Percentiles rank a stretch among this genome's conserved stretches.
Evolutionary conservation across 2,329 filamentous ascomycete species (phyloP).

Genomic region (Colletotrichum lindemuthianum): DNA sequence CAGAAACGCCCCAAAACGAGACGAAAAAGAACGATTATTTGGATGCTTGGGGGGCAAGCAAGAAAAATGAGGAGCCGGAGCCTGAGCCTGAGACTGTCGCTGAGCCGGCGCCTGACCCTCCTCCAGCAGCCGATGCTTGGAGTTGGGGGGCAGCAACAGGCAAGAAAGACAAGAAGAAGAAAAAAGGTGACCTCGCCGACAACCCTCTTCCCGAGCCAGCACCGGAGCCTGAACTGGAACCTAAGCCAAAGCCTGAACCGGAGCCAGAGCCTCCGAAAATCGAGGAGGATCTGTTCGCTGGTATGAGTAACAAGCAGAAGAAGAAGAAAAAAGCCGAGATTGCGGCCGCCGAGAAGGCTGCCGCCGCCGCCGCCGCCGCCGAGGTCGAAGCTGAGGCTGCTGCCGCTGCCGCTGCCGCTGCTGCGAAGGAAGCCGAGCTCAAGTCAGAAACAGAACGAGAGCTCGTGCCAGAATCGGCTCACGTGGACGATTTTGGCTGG

Average conservation of each 20-base stretch:
- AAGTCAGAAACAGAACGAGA: conserved; percentile 32
- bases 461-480: conserved; percentile 28
- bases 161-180: conserved; percentile 55
- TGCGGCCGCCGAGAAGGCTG: conserved; percentile 17
- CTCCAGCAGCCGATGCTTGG: conserved; percentile 46
- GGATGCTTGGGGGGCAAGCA: conserved; percentile 50
- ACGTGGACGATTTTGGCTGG: conserved; percentile 35
- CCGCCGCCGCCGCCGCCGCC: conserved; percentile 11
- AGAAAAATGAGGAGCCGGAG: conserved; percentile 47
- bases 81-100: conserved; percentile 39
- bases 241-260: conserved; percentile 37
- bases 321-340: conserved; percentile 42
- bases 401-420: conserved; percentile 3
- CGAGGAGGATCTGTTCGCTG: conserved; percentile 45
- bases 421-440: conserved; percentile 21
- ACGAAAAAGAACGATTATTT: conserved; percentile 36
- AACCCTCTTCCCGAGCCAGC: conserved; percentile 33
- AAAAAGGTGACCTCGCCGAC: conserved; percentile 41
- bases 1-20: conserved; percentile 26
- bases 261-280: conserved; percentile 39
- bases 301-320: conserved; percentile 43
- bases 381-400: conserved; percentile 20
- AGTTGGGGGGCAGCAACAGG: conserved; percentile 48
- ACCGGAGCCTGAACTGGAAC: conserved; percentile 34
- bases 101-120: conserved; percentile 43